Base-by-base conservation (phyloP, 2,329 filamentous ascomycete species). In the Penicillium verrucosum region DNA sequence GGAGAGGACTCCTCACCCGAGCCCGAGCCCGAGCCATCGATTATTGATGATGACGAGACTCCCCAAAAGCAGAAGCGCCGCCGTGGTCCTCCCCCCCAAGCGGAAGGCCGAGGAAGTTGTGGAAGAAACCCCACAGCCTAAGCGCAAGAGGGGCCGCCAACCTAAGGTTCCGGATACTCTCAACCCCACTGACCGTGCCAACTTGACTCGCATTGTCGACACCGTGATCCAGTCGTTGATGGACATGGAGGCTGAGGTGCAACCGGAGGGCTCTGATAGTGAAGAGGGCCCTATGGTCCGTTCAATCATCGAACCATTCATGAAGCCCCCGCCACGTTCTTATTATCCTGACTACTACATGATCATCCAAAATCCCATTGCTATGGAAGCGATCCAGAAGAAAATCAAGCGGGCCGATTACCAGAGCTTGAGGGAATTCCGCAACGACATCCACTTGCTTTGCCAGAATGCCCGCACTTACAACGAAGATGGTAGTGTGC, bases 331-430 rank as follows among this genome's bases (percentile, higher is more conserved):
- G 1, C 88, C 91, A 40, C 95, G 91, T 78, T 87, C 88, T 57
- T 87, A 93, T 58, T 99, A 95, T 70, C 89, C 91, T 27, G 92
- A 97, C 72, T 99, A 99, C 79, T 99, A 97, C 73, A 79, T 93
- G 71, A 86, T 97, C 73, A 99, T 99, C 73, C 85, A 88, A 70
- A 88, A 87, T 53, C 94, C 94, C 0, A 97, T 99, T 70, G 93
- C 90, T 70, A 96, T 97, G 89, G 94, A 96, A 66, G 87, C 92
- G 73, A 96, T 99, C 69, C 86, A 90, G 72, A 90, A 89, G 72
- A 93, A 91, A 80, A 96, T 99, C 78, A 97, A 96, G 80, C 93
- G 90, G 75, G 90, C 95, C 70, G 90, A 97, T 70, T 99, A 99
- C 75, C 85, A 85, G 65, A 89, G 84, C 68, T 77, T 97, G 59